A percentile compares a stretch with the other conserved stretches of the same genome.
Evolutionary conservation across 2,329 filamentous ascomycete species (phyloP).

Genomic region (Torrubiella hemipterigena): DNA sequence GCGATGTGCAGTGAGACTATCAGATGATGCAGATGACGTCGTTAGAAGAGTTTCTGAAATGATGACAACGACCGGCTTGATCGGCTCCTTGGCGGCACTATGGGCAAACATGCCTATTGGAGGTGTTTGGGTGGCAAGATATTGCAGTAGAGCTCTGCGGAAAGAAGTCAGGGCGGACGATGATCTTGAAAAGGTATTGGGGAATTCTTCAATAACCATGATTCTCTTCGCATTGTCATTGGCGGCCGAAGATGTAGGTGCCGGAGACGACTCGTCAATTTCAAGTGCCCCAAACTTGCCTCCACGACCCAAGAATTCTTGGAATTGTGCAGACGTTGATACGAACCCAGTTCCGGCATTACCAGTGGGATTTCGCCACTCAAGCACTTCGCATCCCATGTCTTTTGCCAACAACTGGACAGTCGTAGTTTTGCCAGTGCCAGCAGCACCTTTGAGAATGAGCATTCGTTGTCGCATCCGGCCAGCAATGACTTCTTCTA

Average conservation of each 20-base stretch:
- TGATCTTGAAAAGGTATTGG: constrained; percentile 57
- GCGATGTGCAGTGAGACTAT: constrained; percentile 87
- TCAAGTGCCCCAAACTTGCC: constrained; percentile 69
- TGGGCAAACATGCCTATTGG: constrained; percentile 35
- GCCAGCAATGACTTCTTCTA: constrained; percentile 61
- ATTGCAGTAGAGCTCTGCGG: constrained; percentile 62
- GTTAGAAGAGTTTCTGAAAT: constrained; percentile 85
- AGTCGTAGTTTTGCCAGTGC: constrained; percentile 87
- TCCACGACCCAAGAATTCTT: constrained; percentile 78
- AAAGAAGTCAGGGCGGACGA: constrained; percentile 58
- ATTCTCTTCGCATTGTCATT: constrained; percentile 30
- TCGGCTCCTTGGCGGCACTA: constrained; percentile 28
- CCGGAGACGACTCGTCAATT: constrained; percentile 19
- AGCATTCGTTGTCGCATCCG: constrained; percentile 59
- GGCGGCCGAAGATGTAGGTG: constrained; percentile 9
- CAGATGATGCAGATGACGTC: constrained; percentile 70
- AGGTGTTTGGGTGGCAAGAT: constrained; percentile 56
- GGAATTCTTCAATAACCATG: constrained; percentile 73
- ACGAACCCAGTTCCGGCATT: constrained; percentile 48
- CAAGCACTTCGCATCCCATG: constrained; percentile 65
- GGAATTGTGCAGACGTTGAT: constrained; percentile 71
- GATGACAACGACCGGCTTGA: constrained; percentile 73
- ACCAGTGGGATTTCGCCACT: constrained; percentile 79
- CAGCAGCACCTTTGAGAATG: constrained; percentile 80
- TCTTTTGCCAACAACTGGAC: constrained; percentile 64